Base-by-base conservation (phyloP, 2,329 filamentous ascomycete genomes). In the Beauveria sp. region DNA sequence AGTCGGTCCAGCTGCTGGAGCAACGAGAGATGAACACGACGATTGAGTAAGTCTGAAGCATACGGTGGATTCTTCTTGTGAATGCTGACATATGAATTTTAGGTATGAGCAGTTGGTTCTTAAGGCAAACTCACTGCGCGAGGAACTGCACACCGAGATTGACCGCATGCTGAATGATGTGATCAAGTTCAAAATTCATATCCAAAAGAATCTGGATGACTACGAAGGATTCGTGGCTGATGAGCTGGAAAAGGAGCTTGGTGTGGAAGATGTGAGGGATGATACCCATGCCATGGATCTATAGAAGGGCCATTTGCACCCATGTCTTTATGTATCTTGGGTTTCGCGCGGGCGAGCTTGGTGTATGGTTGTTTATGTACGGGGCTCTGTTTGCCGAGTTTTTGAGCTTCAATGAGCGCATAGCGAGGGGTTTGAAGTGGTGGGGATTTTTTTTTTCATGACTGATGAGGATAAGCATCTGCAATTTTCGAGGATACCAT, bases 121-220 rank as follows among this genome's bases (percentile, higher is more conserved):
- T 60, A 85, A 86, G 38, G 91, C 91, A 53, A 91, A 91, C 65
- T 79, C 90, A 1, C 81, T 98, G 26, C 86, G 95, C n/a, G 95
- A 99, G 73, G 93, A 98, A 73, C 81, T 99, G n/a, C 95, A 99
- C 74, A 96, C 92, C 0, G 93, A 97, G 73, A 91, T 97, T 69
- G 95, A 97, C 77, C 88, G 87, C 68, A 96, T 98, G 85, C 79
- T 99, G 63, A 96, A 97, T 76, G 93, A 98, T 71, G 89, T 97
- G 64, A 96, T 98, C 78, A 93, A 96, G 70, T 98, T 99, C 84
- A 99, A 99, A 78, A 90, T 99, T 66, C 93, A 98, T 70, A 82
- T 99, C 57, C 95, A 99, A 74, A 93, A 92, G 77, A 88, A 86
- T 63, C 79, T 99, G 59, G 93, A 97, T 72, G 91, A 95, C 70